Evolutionary conservation across 371 early-diverging fungal genomes (phyloP), one percentile per base, ranked within the genome.

Genomic region (Dipsacomyces acuminosporus): DNA sequence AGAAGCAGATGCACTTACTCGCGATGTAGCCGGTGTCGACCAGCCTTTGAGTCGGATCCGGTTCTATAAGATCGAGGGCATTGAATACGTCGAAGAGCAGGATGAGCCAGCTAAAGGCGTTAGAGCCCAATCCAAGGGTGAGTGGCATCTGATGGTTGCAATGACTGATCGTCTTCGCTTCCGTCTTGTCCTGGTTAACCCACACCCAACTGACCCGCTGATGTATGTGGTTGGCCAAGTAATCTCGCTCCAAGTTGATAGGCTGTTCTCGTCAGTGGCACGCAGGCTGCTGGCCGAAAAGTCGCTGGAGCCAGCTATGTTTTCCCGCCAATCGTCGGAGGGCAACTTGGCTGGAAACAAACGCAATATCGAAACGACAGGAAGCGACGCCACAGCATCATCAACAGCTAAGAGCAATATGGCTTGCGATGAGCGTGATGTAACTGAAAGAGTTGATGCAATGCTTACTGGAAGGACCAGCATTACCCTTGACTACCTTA

Each of bases 1-100:
- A 19, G 67, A 67, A 22, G 67, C 67, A 0, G 63, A 62, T 57
- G 63, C 58, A 17, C 48, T 67, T 40, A 38, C 53, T 33, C 67
- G 52, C 14, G 67, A 54, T 18, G 59, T 67, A 17, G 62, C 54
- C 19, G 67, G 63, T 8, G 43, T 45, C 1, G 66, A 56, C 23
- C 51, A 49, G 14, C 55, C 58, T 26, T 42, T 56, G 35, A 49
- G 44, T 41, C 55, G 59, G 7, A 61, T 73, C 30, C 72, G 71
- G 17, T 72, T 73, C 50, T 70, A 71, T 38, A 59, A 61, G 56
- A 51, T 65, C 26, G 64, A 73, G 38, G 73, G 71, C 54, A 71
- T 57, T 14, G 64, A 72, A 21, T 61, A 58, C 43, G 58, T 57
- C 9, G 57, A 61, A 14, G 62, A 61, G 45, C 54, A 70, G 35